Evolutionary conservation across 495 filamentous ascomycete genomes (phyloP), one percentile per base, ranked within the genome.

Genomic region (Aspergillus nanangensis): DNA sequence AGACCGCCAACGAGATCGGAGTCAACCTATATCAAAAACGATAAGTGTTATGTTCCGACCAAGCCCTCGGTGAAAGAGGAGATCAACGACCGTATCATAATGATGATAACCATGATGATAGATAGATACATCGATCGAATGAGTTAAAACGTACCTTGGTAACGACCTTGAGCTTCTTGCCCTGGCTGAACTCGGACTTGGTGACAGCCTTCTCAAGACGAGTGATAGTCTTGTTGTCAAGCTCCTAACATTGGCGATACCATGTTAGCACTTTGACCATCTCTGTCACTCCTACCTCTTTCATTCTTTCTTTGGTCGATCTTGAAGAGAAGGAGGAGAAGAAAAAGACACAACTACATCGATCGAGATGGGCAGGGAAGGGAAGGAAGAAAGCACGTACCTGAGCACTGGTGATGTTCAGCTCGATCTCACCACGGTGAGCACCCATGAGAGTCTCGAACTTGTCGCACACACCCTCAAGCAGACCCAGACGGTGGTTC

Each of bases 121-220:
- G n/a, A n/a, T n/a, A n/a, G n/a, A n/a, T n/a, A 38, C 19, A 18
- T 34, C 3, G 31, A 14, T 11, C 4, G 32, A 23, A 3, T 8
- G 19, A 5, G 4, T 21, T 15, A 3, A 17, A 19, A 71, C 71
- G 55, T 65, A 92, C 88, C 76, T 87, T 89, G 71, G 94, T 85
- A 46, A 90, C 84, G 53, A 97, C 85, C 82, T 95, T 96, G 68
- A 97, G 80, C 78, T 94, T 96, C 84, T 96, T 90, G 71, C 90
- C 92, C 63, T 86, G 80, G 59, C 89, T 90, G 72, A 86, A 91
- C 65, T 80, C 70, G 34, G 90, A 95, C 80, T 95, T 97, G 65
- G 85, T 57, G 53, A 97, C 84, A 51, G 90, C 89, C 56, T 74
- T 75, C 76, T 97, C 90, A 53, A 98, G 82, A 56, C 92, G 86